Evolutionary conservation across 2,329 filamentous ascomycete species (phyloP).

Genomic region (Aspergillus brasiliensis): DNA sequence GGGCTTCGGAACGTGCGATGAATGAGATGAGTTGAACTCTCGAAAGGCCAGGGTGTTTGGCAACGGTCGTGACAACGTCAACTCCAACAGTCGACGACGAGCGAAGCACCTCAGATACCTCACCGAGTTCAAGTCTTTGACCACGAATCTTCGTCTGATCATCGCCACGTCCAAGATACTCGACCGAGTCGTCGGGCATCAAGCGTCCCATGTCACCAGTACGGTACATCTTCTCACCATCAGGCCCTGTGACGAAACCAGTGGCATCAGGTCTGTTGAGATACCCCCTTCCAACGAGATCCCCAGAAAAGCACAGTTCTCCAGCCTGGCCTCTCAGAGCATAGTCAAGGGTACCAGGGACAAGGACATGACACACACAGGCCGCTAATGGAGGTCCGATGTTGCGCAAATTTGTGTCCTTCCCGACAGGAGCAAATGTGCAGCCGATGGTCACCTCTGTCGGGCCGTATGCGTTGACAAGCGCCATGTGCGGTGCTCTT

Average conservation of each 20-base stretch:
- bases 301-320: constrained; percentile 33
- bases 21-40: constrained; percentile 35
- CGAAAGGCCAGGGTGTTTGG: constrained; percentile 30
- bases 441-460: constrained; percentile 41
- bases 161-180: constrained; percentile 74
- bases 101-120: constrained; percentile 57
- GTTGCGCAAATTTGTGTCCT: constrained; percentile 30
- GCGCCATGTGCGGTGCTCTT: constrained; percentile 22
- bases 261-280: constrained; percentile 31
- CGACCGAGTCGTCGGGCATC: constrained; percentile 71
- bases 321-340: constrained; percentile 31
- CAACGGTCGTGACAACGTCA: constrained; percentile 33
- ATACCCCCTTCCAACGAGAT: constrained; percentile 32
- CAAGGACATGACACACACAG: constrained; percentile 29
- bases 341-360: constrained; percentile 27
- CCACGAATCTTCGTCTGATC: constrained; percentile 83
- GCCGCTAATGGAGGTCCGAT: constrained; percentile 32
- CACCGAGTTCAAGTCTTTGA: constrained; percentile 75
- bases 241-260: constrained; percentile 21
- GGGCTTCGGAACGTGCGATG: constrained; percentile 21
- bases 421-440: constrained; percentile 29
- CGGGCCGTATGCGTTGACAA: constrained; percentile 39
- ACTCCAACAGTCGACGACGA: constrained; percentile 21
- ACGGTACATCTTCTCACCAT: constrained; percentile 63
- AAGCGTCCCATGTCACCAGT: constrained; percentile 81